Evolutionary conservation across 2,329 filamentous ascomycete species (phyloP), one percentile per base, ranked within the genome.

Genomic region (Penicillium sp.): DNA sequence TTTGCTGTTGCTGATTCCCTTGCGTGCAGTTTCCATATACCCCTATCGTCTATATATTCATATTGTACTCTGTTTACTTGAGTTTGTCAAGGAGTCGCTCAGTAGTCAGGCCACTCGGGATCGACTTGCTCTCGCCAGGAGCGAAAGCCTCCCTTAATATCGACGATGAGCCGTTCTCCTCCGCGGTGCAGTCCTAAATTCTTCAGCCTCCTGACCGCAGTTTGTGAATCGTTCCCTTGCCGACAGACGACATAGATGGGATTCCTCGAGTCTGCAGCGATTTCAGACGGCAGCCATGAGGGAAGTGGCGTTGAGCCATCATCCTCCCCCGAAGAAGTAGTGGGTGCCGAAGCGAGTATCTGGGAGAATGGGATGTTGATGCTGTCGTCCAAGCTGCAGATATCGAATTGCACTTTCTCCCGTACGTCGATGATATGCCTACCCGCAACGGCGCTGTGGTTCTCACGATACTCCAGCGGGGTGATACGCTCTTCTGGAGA

Each of bases 371-470:
- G 81, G 21, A 82, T 73, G 56, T 82, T 97, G 55, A 96, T 78
- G 29, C 91, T 92, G 0, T 90, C 90, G 0, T 88, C 82, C 7
- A 99, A 82, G 64, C 84, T 88, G 66, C 90, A 93, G 49, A 98
- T 88, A 17, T 90, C 89, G 67, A 91, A 97, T 64, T 97, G 92
- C 30, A 92, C 91, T 69, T 87, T 87, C 68, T 96, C 92, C 2
- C 95, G 85, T 1, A 96, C 92, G 67, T 98, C 95, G 2, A 98
- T 76, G 2, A 97, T 78, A 1, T 58, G 48, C n/a, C 19, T 30
- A 48, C 56, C 48, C 58, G 63, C 51, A 7, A 21, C 60, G 17
- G 62, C 35, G 15, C 62, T 44, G 52, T 70, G 57, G 41, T 49
- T 59, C 17, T 70, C 69, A 31, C 73, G 79, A 68, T 92, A 93